A percentile compares a stretch with the other conserved stretches of the same genome.
phyloP scores from a whole-genome alignment of 169 alveolate species.

The Theileria sp. region DNA sequence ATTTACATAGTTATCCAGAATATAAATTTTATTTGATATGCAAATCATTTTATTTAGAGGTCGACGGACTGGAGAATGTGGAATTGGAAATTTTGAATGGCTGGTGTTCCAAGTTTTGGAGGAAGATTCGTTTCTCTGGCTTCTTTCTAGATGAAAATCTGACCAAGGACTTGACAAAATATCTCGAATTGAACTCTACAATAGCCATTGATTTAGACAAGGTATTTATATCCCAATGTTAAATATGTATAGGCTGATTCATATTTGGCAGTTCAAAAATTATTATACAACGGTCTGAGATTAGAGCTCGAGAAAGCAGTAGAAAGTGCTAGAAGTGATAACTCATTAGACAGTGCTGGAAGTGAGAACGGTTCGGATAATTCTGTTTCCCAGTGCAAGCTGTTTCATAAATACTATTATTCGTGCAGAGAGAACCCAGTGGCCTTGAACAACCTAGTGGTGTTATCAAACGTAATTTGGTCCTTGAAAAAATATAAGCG shows the following conservation, averaged over 20 bases:
- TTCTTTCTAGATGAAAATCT: conserved; percentile 11
- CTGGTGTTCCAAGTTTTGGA: conserved; percentile 29
- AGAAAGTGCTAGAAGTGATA: neutral
- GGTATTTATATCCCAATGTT: neutral
- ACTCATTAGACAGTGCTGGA: neutral
- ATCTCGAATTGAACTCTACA: conserved; percentile 2
- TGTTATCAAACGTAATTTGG: conserved; percentile 57
- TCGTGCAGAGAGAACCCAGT: conserved; percentile 57
- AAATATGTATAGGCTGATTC: conserved; percentile 28
- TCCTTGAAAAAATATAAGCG: conserved; percentile 37
- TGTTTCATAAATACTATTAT: conserved; percentile 58
- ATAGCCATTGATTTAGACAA: conserved; percentile 14
- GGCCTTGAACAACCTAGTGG: conserved; percentile 49
- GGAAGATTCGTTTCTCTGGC: conserved; percentile 2
- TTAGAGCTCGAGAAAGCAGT: conserved; percentile 2
- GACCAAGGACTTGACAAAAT: conserved; percentile 13
- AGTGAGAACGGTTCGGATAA: neutral
- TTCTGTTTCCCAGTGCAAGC: conserved; percentile 53
- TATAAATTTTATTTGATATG: neutral
- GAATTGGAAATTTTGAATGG: conserved; percentile 22
- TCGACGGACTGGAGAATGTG: conserved; percentile 26
- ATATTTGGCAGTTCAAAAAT: conserved; percentile 18
- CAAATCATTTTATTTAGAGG: conserved; percentile 1
- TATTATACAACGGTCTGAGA: conserved; percentile 60
- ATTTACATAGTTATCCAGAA: conserved; percentile 1